Percentiles rank a stretch among this genome's conserved stretches.
These are phyloP conservation scores for Clavariopsis aquatica DNA, from an alignment of 495 filamentous ascomycete genomes.

Conservation along the genomic window DNA sequence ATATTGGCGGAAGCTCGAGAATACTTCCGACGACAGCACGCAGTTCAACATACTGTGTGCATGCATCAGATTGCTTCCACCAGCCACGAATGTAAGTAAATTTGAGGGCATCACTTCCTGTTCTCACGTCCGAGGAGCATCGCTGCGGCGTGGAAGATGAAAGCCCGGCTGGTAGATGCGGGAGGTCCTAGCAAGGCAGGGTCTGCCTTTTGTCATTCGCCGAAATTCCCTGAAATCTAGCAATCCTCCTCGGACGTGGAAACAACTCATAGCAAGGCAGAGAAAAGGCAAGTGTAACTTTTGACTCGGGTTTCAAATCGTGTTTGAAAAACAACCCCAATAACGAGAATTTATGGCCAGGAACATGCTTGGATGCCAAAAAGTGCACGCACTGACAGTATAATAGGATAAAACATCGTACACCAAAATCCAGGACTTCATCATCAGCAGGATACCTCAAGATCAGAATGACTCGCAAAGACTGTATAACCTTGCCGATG, in stretches of 20 bases:
- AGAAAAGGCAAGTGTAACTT: background rate
- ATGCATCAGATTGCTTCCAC: conserved; percentile 8
- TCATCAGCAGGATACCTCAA: background rate
- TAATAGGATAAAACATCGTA: background rate
- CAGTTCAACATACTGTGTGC: background rate
- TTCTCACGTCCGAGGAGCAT: no score
- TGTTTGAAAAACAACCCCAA: no score
- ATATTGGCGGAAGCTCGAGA: conserved; percentile 4
- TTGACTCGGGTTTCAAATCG: background rate
- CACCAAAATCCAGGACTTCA: background rate
- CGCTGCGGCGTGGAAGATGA: no score
- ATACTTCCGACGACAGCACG: background rate
- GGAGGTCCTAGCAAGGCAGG: no score
- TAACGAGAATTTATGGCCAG: no score
- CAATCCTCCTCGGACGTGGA: no score
- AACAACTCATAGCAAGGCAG: background rate
- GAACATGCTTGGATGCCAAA: no score
- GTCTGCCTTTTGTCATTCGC: no score
- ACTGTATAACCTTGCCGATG: conserved; percentile 4
- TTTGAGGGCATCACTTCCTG: no score
- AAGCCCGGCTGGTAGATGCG: background rate
- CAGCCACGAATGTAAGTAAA: background rate
- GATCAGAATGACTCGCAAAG: background rate
- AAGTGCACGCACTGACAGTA: background rate
- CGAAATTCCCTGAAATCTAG: no score